phyloP scores from a whole-genome alignment of 768 basidiomycete genomes.

The Strobilomyces echinocephalus region DNA sequence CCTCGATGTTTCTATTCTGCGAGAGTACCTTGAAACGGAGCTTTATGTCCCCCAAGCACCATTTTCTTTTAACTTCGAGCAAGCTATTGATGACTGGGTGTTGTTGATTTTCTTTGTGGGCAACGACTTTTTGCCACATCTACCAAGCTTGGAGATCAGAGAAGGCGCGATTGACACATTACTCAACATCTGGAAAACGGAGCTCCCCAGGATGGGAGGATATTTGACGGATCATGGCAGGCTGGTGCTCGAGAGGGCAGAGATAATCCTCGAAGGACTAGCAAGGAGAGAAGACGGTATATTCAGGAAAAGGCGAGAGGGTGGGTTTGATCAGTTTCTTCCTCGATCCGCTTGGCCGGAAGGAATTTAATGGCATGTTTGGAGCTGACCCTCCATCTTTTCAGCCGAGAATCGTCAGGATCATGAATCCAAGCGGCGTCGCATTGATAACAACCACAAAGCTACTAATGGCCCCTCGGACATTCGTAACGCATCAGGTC shows the following conservation, averaged over 20 bases:
- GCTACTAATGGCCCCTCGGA: slow-evolving; percentile 41
- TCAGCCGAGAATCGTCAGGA: slow-evolving; percentile 93
- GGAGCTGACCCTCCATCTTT: slow-evolving; percentile 11
- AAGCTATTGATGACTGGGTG: slow-evolving; percentile 99
- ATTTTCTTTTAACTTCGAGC: slow-evolving; percentile 91
- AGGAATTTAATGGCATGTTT: slow-evolving; percentile 4
- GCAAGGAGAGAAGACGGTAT: slow-evolving; percentile 96
- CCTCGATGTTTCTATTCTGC: slow-evolving; percentile 91
- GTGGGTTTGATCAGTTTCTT: slow-evolving; percentile 45
- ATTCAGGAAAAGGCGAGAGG: slow-evolving; percentile 86
- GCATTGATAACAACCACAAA: slow-evolving; percentile 42
- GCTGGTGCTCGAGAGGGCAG: slow-evolving; percentile 78
- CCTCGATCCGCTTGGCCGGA: slow-evolving; percentile 1
- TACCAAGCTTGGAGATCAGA: slow-evolving; percentile 96
- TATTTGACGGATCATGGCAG: slow-evolving; percentile 93
- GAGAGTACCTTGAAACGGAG: slow-evolving; percentile 97
- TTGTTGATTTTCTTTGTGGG: slow-evolving; percentile 99
- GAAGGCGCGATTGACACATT: slow-evolving; percentile 99
- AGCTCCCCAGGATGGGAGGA: slow-evolving; percentile 93
- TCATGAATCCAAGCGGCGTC: slow-evolving; percentile 84
- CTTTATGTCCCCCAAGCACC: slow-evolving; percentile 72
- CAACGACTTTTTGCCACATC: slow-evolving; percentile 95
- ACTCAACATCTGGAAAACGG: slow-evolving; percentile 91
- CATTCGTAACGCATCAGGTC: slow-evolving; percentile 28
- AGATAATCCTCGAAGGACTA: slow-evolving; percentile 93